Conservation (phyloP, 176 grass and related monocot genomes). For the Triticum urartu region DNA sequence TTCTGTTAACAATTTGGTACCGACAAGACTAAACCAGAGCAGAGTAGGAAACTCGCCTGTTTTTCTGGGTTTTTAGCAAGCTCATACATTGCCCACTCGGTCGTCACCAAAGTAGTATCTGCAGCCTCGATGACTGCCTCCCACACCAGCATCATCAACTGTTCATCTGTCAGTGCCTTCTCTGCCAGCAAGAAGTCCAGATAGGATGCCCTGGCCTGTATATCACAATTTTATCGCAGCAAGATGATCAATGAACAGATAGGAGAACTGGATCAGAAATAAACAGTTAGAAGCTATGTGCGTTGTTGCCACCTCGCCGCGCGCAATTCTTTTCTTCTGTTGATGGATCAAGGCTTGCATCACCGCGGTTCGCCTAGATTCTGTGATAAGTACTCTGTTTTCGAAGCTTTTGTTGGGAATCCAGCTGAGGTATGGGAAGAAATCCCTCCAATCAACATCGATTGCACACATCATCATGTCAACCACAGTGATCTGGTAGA, state of each 20-base stretch:
- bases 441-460: slow-evolving; percentile 94
- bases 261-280: background rate
- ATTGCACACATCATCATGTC: slow-evolving; percentile 88
- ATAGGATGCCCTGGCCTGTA: slow-evolving; percentile 59
- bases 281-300: background rate
- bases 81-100: slow-evolving; percentile 94
- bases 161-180: slow-evolving; percentile 63
- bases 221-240: background rate
- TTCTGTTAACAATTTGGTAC: background rate
- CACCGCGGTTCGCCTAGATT: slow-evolving; percentile 41
- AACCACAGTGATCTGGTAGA: slow-evolving; percentile 48
- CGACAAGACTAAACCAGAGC: background rate
- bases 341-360: slow-evolving; percentile 59
- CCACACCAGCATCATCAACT: slow-evolving; percentile 60
- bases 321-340: slow-evolving; percentile 57
- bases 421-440: slow-evolving; percentile 92
- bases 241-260: background rate
- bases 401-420: slow-evolving; percentile 80
- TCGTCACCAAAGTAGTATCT: slow-evolving; percentile 68
- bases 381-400: slow-evolving; percentile 42
- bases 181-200: slow-evolving; percentile 67
- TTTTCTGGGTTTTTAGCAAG: slow-evolving; percentile 63
- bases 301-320: slow-evolving; percentile 51
- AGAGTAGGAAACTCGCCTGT: slow-evolving; percentile 36
- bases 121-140: slow-evolving; percentile 73